phyloP scores from a whole-genome alignment of 2,329 filamentous ascomycete genomes.

The Oidium heveae region DNA sequence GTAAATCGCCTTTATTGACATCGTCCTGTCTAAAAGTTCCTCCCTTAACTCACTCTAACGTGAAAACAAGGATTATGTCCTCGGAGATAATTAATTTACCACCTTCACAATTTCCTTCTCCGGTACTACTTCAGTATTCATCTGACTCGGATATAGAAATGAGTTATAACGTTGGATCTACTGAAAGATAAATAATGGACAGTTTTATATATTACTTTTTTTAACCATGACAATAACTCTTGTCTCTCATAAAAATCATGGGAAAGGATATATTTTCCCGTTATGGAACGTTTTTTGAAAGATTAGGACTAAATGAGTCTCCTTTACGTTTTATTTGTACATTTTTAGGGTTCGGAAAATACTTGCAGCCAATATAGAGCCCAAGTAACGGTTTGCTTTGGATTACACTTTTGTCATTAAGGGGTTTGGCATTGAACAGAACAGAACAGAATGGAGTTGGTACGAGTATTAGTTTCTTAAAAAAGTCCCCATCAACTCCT shows the following conservation, averaged over 20 bases:
- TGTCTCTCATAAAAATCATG: neutral
- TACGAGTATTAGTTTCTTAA: too few relatives aligned
- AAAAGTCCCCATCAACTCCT: too few relatives aligned
- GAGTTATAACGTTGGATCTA: neutral
- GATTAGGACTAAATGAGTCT: too few relatives aligned
- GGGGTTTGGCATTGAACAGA: too few relatives aligned
- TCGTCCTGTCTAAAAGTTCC: neutral
- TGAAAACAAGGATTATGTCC: neutral
- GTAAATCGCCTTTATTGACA: neutral
- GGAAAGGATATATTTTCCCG: too few relatives aligned
- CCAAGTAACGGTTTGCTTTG: too few relatives aligned
- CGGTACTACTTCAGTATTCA: neutral
- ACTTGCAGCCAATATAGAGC: too few relatives aligned
- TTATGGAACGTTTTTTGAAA: too few relatives aligned
- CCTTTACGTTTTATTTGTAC: too few relatives aligned
- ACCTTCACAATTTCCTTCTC: neutral
- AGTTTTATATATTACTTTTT: neutral
- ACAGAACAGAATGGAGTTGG: too few relatives aligned
- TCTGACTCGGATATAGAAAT: neutral
- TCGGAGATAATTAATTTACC: neutral
- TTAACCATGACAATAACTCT: neutral
- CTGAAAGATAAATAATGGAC: neutral
- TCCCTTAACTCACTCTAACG: neutral
- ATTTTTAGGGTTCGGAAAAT: too few relatives aligned
- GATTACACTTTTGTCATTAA: too few relatives aligned